phyloP scores from a whole-genome alignment of 495 filamentous ascomycete species.

The Podospora sp. region DNA sequence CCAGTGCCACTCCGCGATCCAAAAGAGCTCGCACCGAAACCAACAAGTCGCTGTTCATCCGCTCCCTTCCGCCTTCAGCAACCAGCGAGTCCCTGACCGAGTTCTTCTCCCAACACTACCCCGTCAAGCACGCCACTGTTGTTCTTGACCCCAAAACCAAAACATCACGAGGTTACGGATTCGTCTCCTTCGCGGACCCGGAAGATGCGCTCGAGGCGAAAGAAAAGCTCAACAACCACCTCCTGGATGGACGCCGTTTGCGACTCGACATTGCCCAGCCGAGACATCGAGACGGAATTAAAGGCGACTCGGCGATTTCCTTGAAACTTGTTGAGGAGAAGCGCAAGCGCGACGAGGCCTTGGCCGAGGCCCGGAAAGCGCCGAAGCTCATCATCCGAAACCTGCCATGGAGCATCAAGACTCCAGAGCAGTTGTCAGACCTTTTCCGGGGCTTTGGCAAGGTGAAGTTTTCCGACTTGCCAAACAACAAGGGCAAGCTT shows the following conservation, averaged over 20 bases:
- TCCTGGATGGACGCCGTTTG: conserved; percentile 77
- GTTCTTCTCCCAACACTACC: conserved; percentile 90
- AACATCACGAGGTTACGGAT: conserved; percentile 86
- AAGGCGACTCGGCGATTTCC: conserved; percentile 39
- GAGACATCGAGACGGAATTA: conserved; percentile 67
- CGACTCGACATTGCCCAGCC: conserved; percentile 85
- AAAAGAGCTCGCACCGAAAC: conserved; percentile 52
- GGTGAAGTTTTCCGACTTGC: conserved; percentile 78
- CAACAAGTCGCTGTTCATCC: conserved; percentile 81
- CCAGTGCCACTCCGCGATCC: conserved; percentile 33
- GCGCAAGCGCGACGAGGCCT: conserved; percentile 57
- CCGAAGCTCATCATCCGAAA: conserved; percentile 94
- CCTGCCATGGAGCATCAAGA: conserved; percentile 93
- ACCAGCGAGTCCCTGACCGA: conserved; percentile 84
- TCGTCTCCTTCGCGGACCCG: conserved; percentile 92
- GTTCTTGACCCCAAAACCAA: conserved; percentile 82
- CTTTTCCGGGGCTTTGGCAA: conserved; percentile 89
- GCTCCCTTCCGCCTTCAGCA: conserved; percentile 72
- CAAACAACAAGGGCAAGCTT: conserved; percentile 71
- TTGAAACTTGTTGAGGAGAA: conserved; percentile 51
- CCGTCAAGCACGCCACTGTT: conserved; percentile 90
- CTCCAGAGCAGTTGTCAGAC: conserved; percentile 70
- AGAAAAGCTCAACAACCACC: conserved; percentile 72
- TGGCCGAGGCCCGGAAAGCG: conserved; percentile 58
- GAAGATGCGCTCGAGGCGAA: conserved; percentile 83